Evolutionary conservation across 2,329 filamentous ascomycete species (phyloP), one percentile per base, ranked within the genome.

Genomic region (Epichloe coenophiala): DNA sequence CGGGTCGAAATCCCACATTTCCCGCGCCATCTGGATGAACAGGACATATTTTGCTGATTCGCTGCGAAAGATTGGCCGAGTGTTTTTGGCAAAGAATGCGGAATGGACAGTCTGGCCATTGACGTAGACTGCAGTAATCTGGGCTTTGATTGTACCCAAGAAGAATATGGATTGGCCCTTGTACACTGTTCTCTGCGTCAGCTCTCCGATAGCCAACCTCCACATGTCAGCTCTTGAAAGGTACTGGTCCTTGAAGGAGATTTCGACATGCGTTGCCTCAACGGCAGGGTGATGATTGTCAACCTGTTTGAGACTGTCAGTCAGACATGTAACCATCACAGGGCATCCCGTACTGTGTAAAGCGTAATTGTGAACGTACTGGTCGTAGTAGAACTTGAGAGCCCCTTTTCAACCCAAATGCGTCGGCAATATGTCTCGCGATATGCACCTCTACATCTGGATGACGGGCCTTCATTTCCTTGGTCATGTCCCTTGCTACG

Each of bases 1-100:
- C 0, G 88, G 84, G 66, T 97, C 94, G 63, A 96, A 96, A 59
- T 97, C 89, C 86, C 94, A 96, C 93, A 98, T 98, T 66, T 98
- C 93, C 56, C 83, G 82, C 11, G 93, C 93, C 87, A 98, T 95
- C 65, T 98, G 93, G 51, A 98, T 88, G 62, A 97, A 95, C 2
- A 98, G 74, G 7, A 95, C 85, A 66, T 93, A 98, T 60, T 90
- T 81, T 17, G 93, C 90, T 13, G 91, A 96, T 66, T 96, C 93
- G 68, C 93, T 97, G 51, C 93, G 84, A 61, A 98, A 97, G 45
- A 98, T 88, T 9, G 93, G 90, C 52, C 91, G 88, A 1, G 93
- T 97, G 51, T 81, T 78, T 7, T 82, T 78, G 5, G 85, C 84
- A 62, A 96, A 96, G 65, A 93, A 95, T 9, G 88, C 93, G 1